Percentiles rank a stretch among this genome's conserved stretches.
Conservation (phyloP, 192 early-diverging fungal genomes). For the Podila minutissima region DNA sequence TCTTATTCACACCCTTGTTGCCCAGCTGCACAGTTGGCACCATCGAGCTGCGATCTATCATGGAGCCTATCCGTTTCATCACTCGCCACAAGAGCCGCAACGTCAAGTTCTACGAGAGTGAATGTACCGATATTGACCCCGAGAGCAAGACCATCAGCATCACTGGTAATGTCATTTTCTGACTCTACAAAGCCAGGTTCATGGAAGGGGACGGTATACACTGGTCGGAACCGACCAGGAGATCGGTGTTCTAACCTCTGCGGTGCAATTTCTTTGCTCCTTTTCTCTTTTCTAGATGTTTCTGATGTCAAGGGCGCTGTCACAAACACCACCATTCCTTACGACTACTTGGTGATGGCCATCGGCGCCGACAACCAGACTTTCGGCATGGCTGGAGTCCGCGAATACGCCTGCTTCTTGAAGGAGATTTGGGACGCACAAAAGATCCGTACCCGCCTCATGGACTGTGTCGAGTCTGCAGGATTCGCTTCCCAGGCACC, state of each 20-base stretch:
- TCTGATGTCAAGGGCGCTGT: constrained; percentile 74
- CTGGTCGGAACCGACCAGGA: not conserved
- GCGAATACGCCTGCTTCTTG: constrained; percentile 79
- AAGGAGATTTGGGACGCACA: constrained; percentile 84
- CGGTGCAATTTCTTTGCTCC: not conserved
- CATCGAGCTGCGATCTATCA: constrained; percentile 85
- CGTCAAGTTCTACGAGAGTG: constrained; percentile 90
- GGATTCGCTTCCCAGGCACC: constrained; percentile 79
- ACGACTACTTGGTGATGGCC: constrained; percentile 84
- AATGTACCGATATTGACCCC: constrained; percentile 89
- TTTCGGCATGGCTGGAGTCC: constrained; percentile 82
- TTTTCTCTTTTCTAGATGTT: constrained; percentile 60
- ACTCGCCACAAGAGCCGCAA: constrained; percentile 87
- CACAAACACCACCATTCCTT: constrained; percentile 65
- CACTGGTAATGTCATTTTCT: constrained; percentile 60
- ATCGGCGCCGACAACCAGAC: constrained; percentile 83
- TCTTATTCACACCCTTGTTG: constrained; percentile 80
- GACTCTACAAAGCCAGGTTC: not conserved
- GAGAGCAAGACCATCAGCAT: constrained; percentile 82
- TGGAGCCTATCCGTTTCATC: constrained; percentile 88
- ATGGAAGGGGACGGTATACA: not conserved
- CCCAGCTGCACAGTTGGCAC: constrained; percentile 88
- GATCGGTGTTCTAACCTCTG: not conserved
- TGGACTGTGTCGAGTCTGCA: constrained; percentile 79
- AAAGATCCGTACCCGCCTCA: constrained; percentile 78